A percentile compares a stretch with the other conserved stretches of the same genome.
These are phyloP conservation scores for Paecilomyces sp. DNA, from an alignment of 2,329 filamentous ascomycete genomes.

Conservation along the genomic window DNA sequence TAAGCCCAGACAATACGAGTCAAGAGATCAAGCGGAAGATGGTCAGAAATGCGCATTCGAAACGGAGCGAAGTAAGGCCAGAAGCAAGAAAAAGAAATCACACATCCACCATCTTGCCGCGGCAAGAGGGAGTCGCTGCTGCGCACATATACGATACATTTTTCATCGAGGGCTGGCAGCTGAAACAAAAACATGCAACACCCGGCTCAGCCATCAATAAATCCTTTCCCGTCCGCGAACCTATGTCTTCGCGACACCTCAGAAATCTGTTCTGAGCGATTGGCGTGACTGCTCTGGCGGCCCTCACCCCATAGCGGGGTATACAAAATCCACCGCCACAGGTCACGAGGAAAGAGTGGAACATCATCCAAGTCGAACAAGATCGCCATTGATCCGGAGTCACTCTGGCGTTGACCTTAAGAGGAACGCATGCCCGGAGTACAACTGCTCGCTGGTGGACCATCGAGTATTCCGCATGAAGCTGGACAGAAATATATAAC, in stretches of 20 bases:
- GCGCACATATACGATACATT: background rate
- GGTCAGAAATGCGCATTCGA: background rate
- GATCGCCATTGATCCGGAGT: slow-evolving; percentile 9
- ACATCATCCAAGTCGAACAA: slow-evolving; percentile 8
- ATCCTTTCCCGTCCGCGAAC: background rate
- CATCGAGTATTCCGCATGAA: slow-evolving; percentile 4
- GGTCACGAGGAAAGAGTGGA: background rate
- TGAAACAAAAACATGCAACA: background rate
- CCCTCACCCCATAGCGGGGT: background rate
- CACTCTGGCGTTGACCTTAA: slow-evolving; percentile 8
- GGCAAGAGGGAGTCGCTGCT: background rate
- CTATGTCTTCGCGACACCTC: background rate
- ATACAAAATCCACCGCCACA: background rate
- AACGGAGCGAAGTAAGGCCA: background rate
- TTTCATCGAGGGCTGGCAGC: background rate
- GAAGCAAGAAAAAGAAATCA: background rate
- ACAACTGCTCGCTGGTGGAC: slow-evolving; percentile 8
- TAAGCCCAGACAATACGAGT: slow-evolving; percentile 1
- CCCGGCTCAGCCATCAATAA: background rate
- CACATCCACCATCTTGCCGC: background rate
- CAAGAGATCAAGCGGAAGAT: background rate
- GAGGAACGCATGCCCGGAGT: slow-evolving; percentile 9
- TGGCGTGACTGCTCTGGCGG: background rate
- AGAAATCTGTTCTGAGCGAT: background rate
- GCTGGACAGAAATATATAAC: background rate